Percentiles rank a stretch among this genome's conserved stretches.
phyloP scores from a whole-genome alignment of 2,329 filamentous ascomycete species.

The Xylaria arbuscula region DNA sequence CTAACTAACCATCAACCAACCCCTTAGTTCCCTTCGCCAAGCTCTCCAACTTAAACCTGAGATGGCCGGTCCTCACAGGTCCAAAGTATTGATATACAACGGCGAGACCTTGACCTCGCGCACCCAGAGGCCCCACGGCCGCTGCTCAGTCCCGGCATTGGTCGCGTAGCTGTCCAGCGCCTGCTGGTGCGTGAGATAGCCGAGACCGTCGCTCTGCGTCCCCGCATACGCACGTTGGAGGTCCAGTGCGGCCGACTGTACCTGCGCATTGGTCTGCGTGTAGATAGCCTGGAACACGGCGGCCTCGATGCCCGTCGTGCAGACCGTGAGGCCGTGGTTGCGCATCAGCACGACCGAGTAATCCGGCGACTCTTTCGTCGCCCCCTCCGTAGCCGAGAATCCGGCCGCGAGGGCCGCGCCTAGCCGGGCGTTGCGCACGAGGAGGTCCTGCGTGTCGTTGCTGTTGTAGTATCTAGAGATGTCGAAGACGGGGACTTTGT shows the following conservation, averaged over 20 bases:
- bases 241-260: slow-evolving; percentile 22
- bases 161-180: slow-evolving; percentile 5
- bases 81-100: slow-evolving; percentile 19
- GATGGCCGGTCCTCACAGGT: not conserved
- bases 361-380: not conserved
- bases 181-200: slow-evolving; percentile 20
- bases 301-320: slow-evolving; percentile 30
- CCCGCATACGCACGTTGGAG: slow-evolving; percentile 2
- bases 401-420: slow-evolving; percentile 37
- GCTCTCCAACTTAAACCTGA: not conserved
- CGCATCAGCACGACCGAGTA: slow-evolving; percentile 35
- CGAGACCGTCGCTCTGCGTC: not conserved
- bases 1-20: not conserved
- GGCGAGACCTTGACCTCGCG: slow-evolving; percentile 25
- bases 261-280: slow-evolving; percentile 29
- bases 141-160: not conserved
- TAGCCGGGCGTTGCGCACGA: slow-evolving; percentile 34
- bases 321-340: slow-evolving; percentile 39
- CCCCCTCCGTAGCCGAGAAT: slow-evolving; percentile 5
- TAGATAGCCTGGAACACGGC: slow-evolving; percentile 38
- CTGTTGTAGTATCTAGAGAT: slow-evolving; percentile 30
- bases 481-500: slow-evolving; percentile 36
- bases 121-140: slow-evolving; percentile 27
- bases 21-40: not conserved
- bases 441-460: slow-evolving; percentile 34